Base-by-base conservation (phyloP, 345 rosid species). In the Salix exigua region DNA sequence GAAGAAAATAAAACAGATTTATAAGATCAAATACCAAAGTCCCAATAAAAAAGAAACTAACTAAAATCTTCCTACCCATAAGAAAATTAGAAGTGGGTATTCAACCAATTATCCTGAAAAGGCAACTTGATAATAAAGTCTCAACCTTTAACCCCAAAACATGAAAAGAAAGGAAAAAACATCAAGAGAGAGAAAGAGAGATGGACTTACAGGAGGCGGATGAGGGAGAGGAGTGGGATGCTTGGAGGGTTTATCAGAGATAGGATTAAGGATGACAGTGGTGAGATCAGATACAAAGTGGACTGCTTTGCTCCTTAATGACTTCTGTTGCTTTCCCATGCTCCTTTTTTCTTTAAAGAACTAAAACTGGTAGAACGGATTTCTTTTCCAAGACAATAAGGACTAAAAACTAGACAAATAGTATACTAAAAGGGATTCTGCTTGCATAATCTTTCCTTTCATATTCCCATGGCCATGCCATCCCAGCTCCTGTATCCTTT, bases 261-360 rank as follows among this genome's bases (percentile, higher is more conserved):
- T 89, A 42, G 99, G 99, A 83, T 93, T 96, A 79, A 96, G 96
- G 73, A 96, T 82, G 73, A 85, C 97, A 78, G 97, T 87, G 90
- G 99, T 91, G 80, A 95, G 87, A 89, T 91, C 97, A 87, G 98
- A 81, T 70, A 96, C 98, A 46, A 96, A 91, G 88, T 93, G 89
- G 44, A 90, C 96, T 53, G 98, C 98, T 89, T 91, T 95, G 85
- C 93, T 91, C 88, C 89, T 88, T 73, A 95, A 75, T 16, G 94
- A 93, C 87, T 79, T 86, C 71, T 87, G 92, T 73, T 85, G 88
- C 19, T 89, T 90, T 46, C 68, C 76, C 68, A 64, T 44, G 19
- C 19, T 33, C 37, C 25, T 46, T 8, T 40, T 51, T 9, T 38
- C 3, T 23, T 19, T 18, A 7, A 2, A n/a, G 28, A 21, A 40